Conservation (phyloP, 139 green algal genomes). For the Micractinium conductrix region DNA sequence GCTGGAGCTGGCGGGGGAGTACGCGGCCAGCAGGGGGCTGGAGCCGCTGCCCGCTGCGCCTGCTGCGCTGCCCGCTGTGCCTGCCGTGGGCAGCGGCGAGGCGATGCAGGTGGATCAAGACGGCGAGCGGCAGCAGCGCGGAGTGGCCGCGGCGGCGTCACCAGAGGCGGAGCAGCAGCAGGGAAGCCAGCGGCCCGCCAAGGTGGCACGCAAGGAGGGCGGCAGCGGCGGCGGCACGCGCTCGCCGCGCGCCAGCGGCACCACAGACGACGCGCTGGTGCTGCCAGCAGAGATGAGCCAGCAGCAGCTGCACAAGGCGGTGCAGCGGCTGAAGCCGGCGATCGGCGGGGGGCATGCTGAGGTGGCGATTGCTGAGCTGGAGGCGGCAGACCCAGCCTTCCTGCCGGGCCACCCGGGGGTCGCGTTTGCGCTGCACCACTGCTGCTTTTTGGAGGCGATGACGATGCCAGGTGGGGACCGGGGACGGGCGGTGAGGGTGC, state of each 20-base stretch:
- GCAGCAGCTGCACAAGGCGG: constrained; percentile 11
- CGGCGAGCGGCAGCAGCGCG: not conserved
- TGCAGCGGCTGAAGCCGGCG: not conserved
- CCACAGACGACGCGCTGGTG: not conserved
- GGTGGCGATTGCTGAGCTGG: not conserved
- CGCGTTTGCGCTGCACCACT: constrained; percentile 24
- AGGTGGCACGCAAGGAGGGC: not conserved
- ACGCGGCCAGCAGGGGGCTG: constrained; percentile 4
- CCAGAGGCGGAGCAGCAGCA: not conserved
- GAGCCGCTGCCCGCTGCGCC: not conserved
- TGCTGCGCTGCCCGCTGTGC: too few relatives aligned
- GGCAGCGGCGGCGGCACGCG: too few relatives aligned
- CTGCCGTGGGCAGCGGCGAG: not conserved
- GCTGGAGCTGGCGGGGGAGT: constrained; percentile 8
- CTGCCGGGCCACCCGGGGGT: not conserved
- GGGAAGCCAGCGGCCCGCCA: constrained; percentile 1
- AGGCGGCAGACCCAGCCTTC: constrained; percentile 10
- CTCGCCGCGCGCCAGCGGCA: too few relatives aligned
- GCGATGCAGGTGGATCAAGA: constrained; percentile 10
- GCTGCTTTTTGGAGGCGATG: constrained; percentile 12
- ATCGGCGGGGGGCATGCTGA: not conserved
- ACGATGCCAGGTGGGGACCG: too few relatives aligned
- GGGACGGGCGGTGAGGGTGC: too few relatives aligned
- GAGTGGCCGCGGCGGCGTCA: not conserved
- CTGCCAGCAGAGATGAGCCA: constrained; percentile 16